Conservation (phyloP, 2,329 filamentous ascomycete species). For the Trichoderma sp. region DNA sequence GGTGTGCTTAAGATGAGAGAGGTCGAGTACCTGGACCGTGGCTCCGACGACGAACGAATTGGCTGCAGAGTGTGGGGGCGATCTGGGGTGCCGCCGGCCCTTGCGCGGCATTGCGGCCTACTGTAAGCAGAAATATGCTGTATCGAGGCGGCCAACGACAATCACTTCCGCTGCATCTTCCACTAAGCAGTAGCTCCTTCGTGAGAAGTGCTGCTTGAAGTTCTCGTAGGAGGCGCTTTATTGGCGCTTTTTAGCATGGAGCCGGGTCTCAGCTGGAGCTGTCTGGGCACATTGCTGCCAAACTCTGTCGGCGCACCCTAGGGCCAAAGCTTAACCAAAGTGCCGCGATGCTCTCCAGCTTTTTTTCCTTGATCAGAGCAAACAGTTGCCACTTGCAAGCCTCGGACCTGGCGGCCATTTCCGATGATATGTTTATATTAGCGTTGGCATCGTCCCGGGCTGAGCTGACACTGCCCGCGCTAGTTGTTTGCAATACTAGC, state of each 20-base stretch:
- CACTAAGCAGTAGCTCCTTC: not conserved
- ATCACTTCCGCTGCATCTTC: not conserved
- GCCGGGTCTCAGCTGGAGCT: not conserved
- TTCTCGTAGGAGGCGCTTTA: not conserved
- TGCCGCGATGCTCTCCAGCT: not conserved
- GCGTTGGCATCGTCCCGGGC: not conserved
- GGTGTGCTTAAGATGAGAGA: not conserved
- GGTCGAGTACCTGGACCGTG: not conserved
- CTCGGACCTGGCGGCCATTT: not conserved
- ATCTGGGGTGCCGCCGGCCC: constrained; percentile 17
- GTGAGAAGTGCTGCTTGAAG: not conserved
- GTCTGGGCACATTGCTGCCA: not conserved
- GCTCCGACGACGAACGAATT: not conserved
- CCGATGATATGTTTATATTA: not conserved
- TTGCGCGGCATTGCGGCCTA: not conserved
- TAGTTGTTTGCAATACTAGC: not conserved
- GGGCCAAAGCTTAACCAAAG: constrained; percentile 2
- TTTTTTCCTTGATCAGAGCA: not conserved
- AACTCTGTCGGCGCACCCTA: constrained; percentile 3
- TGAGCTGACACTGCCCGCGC: not conserved
- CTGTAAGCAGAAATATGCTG: not conserved
- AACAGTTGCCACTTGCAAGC: not conserved
- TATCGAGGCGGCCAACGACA: not conserved
- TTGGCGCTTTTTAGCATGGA: not conserved
- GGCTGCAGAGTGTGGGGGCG: not conserved